Base-by-base conservation (phyloP, 805 yeast genomes). In the Wickerhamiella galacta region DNA sequence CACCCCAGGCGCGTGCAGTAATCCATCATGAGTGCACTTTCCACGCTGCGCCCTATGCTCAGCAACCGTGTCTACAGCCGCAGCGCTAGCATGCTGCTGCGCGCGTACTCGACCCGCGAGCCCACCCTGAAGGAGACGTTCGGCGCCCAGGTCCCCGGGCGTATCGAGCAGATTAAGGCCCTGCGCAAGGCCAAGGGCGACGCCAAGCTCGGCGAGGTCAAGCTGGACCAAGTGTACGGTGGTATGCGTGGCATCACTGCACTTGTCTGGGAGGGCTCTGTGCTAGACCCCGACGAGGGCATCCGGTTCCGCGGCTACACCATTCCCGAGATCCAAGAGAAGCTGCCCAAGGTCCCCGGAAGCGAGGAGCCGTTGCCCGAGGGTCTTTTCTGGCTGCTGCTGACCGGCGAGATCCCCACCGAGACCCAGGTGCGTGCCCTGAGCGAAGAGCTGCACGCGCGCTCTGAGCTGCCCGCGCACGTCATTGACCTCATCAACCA, bases 181-280 rank as follows among this genome's bases (percentile, higher is more conserved):
- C 74, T 87, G 59, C 83, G 87, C 63, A 68, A 80, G 58, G 92
- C 83, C 52, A 70, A 87, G 60, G 98, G 96, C 35, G 43, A 46
- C 57, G 70, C 79, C 53, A 77, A 65, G 32, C 73, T 78, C 43
- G 87, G 82, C 44, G 81, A 77, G 57, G 76, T 76, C 42, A 57
- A 64, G 37, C 62, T 78, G 40, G 81, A 73, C 56, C 87, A 77
- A 61, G 85, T 83, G 25, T 79, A 77, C 60, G 92, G 92, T 62
- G 92, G 92, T 64, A 75, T 75, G 85, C 70, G 92, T 57, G 92
- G 92, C 53, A 74, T 78, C 57, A 73, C 75, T 58, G 80, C 81
- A 47, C 63, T 79, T 41, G 83, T 78, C 34, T 78, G 90, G 90
- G 92, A 78, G 65, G 87, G 87, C 44, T 76, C 87, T 31, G 87